phyloP scores from a whole-genome alignment of 2,329 filamentous ascomycete genomes.

The Pseudogymnoascus sp. region DNA sequence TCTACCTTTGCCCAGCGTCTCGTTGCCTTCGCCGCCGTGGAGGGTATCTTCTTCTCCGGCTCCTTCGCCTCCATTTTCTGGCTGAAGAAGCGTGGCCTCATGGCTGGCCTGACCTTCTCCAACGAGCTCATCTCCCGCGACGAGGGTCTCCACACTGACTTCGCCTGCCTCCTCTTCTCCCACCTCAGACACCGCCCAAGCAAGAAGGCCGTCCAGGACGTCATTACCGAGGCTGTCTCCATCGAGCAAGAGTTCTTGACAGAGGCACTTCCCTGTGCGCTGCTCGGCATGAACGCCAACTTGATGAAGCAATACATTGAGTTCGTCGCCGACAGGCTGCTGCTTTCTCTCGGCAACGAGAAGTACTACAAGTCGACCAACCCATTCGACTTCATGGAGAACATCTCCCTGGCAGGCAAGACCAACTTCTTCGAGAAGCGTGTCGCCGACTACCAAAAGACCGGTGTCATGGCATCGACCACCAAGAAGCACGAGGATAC shows the following conservation, averaged over 20 bases:
- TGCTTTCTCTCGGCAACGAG: slow-evolving; percentile 85
- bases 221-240: slow-evolving; percentile 87
- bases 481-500: slow-evolving; percentile 60
- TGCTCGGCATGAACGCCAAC: slow-evolving; percentile 94
- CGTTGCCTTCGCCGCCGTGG: slow-evolving; percentile 92
- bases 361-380: slow-evolving; percentile 91
- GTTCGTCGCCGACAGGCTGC: slow-evolving; percentile 93
- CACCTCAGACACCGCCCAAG: slow-evolving; percentile 87
- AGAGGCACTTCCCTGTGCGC: slow-evolving; percentile 83
- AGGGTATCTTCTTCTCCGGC: slow-evolving; percentile 99
- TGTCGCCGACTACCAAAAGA: slow-evolving; percentile 98
- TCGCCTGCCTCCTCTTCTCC: slow-evolving; percentile 95
- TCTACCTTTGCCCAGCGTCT: slow-evolving; percentile 94
- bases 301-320: slow-evolving; percentile 99
- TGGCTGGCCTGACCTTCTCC: slow-evolving; percentile 97
- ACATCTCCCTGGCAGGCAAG: slow-evolving; percentile 97
- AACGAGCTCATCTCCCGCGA: slow-evolving; percentile 99
- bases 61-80: slow-evolving; percentile 99
- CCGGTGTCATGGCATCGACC: slow-evolving; percentile 91
- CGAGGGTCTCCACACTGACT: slow-evolving; percentile 98
- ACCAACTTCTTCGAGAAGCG: slow-evolving; percentile 99
- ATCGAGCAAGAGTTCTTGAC: slow-evolving; percentile 99
- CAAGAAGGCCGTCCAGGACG: slow-evolving; percentile 71
- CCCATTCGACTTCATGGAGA: slow-evolving; percentile 99
- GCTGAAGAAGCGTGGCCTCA: slow-evolving; percentile 99